Conservation (phyloP, 2,329 filamentous ascomycete genomes). For the Fusarium nelsonii region DNA sequence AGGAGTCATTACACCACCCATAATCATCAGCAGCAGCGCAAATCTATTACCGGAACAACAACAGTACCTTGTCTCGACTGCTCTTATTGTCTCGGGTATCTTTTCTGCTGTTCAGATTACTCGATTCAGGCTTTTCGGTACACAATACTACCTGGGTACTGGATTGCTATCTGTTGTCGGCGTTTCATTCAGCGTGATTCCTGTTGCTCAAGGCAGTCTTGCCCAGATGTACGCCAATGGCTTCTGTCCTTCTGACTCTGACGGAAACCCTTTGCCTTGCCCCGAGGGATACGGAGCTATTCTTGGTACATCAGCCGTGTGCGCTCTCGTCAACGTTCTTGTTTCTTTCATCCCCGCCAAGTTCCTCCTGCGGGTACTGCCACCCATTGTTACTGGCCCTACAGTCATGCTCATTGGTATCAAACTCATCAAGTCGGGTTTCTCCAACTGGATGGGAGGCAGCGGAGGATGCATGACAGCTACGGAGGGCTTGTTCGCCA, state of each 20-base stretch:
- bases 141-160: slow-evolving; percentile 80
- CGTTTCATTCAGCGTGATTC: slow-evolving; percentile 53
- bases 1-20: slow-evolving; percentile 81
- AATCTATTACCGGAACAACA: slow-evolving; percentile 71
- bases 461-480: slow-evolving; percentile 67
- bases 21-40: slow-evolving; percentile 75
- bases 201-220: slow-evolving; percentile 72
- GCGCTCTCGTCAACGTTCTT: slow-evolving; percentile 76
- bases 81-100: slow-evolving; percentile 82
- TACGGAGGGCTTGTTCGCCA: slow-evolving; percentile 68
- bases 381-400: slow-evolving; percentile 81
- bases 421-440: slow-evolving; percentile 76
- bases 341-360: slow-evolving; percentile 80
- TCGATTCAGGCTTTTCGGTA: slow-evolving; percentile 77
- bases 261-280: slow-evolving; percentile 77
- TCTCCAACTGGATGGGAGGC: slow-evolving; percentile 83
- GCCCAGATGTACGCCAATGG: slow-evolving; percentile 83
- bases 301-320: slow-evolving; percentile 75
- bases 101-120: slow-evolving; percentile 83
- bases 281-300: slow-evolving; percentile 80
- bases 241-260: slow-evolving; percentile 69
- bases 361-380: slow-evolving; percentile 78
- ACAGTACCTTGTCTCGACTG: slow-evolving; percentile 83
- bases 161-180: slow-evolving; percentile 86
- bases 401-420: slow-evolving; percentile 80